Conservation (phyloP, 176 grass and related monocot species). For the Canna indica region DNA sequence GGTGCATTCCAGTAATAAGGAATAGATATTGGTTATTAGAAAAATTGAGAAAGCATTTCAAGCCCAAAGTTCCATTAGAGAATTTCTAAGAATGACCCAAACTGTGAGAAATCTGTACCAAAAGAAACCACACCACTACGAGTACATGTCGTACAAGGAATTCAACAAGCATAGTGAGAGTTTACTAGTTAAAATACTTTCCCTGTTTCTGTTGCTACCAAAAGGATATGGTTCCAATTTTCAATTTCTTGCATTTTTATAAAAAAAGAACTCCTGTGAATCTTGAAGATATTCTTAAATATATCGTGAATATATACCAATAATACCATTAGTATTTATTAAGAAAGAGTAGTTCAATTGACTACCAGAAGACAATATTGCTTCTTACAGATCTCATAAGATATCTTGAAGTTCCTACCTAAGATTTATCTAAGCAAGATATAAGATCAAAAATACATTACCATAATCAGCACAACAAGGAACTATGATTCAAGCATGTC, state of each 20-base stretch:
- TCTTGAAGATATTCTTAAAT: no score
- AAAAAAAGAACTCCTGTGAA: no score
- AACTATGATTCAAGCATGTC: neutral
- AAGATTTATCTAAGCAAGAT: neutral
- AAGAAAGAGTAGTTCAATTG: neutral
- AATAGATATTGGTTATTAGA: neutral
- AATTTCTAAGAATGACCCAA: neutral
- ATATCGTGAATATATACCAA: no score
- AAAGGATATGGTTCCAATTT: neutral
- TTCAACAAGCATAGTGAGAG: no score
- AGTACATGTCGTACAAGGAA: neutral
- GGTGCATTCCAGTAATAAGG: neutral
- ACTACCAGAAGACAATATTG: neutral
- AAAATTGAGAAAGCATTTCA: neutral
- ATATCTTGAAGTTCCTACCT: neutral
- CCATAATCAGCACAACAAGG: neutral
- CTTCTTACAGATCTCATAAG: neutral
- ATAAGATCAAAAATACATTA: neutral
- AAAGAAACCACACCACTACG: neutral
- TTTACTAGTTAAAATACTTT: neutral
- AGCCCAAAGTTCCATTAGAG: neutral
- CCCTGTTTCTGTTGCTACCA: neutral
- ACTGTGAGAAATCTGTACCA: neutral
- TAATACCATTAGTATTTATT: no score
- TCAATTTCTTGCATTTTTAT: neutral